A percentile compares a stretch with the other conserved stretches of the same genome.
phyloP scores from a whole-genome alignment of 2,329 filamentous ascomycete species.

The Escovopsis weberi region DNA sequence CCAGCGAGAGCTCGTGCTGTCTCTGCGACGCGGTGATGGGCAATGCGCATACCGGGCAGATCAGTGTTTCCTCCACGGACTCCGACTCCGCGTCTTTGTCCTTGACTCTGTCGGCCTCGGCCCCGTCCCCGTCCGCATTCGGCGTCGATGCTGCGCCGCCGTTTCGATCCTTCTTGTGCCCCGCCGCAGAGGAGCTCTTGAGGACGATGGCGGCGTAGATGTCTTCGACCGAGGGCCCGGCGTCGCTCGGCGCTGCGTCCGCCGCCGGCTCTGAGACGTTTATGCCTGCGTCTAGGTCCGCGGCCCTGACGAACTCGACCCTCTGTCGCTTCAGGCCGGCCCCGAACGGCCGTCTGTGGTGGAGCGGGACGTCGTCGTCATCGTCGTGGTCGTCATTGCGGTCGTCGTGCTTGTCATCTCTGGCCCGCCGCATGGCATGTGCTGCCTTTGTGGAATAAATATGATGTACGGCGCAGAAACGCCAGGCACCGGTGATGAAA shows the following conservation, averaged over 20 bases:
- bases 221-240: slow-evolving; percentile 30
- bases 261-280: slow-evolving; percentile 12
- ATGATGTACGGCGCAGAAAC: not conserved
- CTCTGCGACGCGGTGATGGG: slow-evolving; percentile 17
- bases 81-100: not conserved
- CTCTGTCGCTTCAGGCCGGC: slow-evolving; percentile 38
- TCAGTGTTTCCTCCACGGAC: slow-evolving; percentile 2
- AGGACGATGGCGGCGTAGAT: slow-evolving; percentile 55
- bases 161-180: not conserved
- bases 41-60: slow-evolving; percentile 23
- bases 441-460: not conserved
- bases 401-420: slow-evolving; percentile 8
- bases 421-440: slow-evolving; percentile 14
- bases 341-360: slow-evolving; percentile 39
- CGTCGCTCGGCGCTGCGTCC: slow-evolving; percentile 1
- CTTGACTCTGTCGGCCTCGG: no score
- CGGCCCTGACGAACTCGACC: slow-evolving; percentile 44
- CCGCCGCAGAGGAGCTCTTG: slow-evolving; percentile 11
- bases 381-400: slow-evolving; percentile 8
- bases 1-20: slow-evolving; percentile 46
- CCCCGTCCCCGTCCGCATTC: no score
- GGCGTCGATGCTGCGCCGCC: not conserved
- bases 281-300: slow-evolving; percentile 21
- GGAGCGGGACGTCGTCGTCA: slow-evolving; percentile 32
- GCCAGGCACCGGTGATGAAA: not conserved